Base-by-base conservation (phyloP, 83 land plant species). In the Diphasiastrum complanatum region DNA sequence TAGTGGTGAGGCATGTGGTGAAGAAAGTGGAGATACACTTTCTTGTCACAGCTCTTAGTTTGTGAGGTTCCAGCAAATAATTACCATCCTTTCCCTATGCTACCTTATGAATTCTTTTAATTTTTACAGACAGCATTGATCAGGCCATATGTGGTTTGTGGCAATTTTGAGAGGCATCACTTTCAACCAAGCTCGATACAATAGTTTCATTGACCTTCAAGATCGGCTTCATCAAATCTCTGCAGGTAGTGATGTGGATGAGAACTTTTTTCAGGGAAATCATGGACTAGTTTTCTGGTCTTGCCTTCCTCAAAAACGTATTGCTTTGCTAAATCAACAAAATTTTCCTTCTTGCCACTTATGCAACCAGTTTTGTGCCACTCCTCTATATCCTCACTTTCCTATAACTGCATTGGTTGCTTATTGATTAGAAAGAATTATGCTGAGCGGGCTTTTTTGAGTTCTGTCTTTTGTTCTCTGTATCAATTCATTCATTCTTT, bases 161-260 rank as follows among this genome's bases (percentile, higher is more conserved):
- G n/a, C 98, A 53, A 76, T 92, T 52, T 61, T 92, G 48, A 82
- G 91, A 67, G 87, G 85, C 23, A 63, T 92, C 4, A 75, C 78
- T 23, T 85, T 92, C 63, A 70, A 85, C 66, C 80, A 85, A 71
- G 80, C 83, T 35, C 80, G 85, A 33, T 92, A 83, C 58, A 81
- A 82, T 36, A 92, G 98, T 54, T 92, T 92, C 70, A 92, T 92
- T 55, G 98, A 92, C 60, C 86, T 92, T 18, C 98, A 92, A 79
- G 98, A 92, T 45, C 85, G 69, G 71, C 88, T 92, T 40, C 98
- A 93, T 71, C 99, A 61, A 93, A 93, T 69, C 75, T 93, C 12
- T 93, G 99, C 75, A 65, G 99, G 99, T 93, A 77, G 32, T 34
- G 19, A 26, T 52, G 24, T 27, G n/a, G 32, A 14, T 47, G 19